Evolutionary conservation across 192 early-diverging fungal species (phyloP), one percentile per base, ranked within the genome.

Genomic region (Coemansia sp.): DNA sequence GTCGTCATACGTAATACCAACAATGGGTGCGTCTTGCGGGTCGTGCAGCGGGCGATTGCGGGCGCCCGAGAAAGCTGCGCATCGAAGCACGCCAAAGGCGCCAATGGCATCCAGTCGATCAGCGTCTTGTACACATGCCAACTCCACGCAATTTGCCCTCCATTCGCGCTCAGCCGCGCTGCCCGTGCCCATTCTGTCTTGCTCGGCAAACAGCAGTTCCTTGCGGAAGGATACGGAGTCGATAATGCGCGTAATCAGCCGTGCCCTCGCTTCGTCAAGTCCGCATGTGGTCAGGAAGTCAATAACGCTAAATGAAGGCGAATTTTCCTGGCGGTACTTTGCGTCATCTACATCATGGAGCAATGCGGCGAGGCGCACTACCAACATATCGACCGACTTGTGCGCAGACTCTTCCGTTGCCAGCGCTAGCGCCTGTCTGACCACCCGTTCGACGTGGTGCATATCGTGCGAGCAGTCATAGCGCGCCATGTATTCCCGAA

Each of bases 61-160:
- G n/a, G 80, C 83, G 15, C 83, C 86, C 35, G 80, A 83, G 49
- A 81, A 87, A 8, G 86, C 84, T 22, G 83, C 84, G 46, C 86
- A 87, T 9, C 86, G 66, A 31, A 85, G 69, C n/a, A 87, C 76
- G 10, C 85, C 86, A 78, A 87, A 87, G 7, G 86, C 86, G 3
- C 86, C 86, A 40, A 87, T 85, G 4, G 86, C 84, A 55, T 87
- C 86, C 46, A 87, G 50, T 26, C 85, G 82, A 50, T 87, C 86
- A 2, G 86, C 86, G 55, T 87, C 86, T 65, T 87, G 86, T 12
- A 87, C 85, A 58, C 81, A 80, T 31, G 83, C 81, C 40, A 85
- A 56, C 51, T 87, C 85, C 35, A 70, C 41, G 46, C 84, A 84
- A 9, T 48, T 34, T 15, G 74, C 44, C 10, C 83, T 68, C 84